Conservation (phyloP, 2,329 filamentous ascomycete genomes). For the Cladosporium sp. region DNA sequence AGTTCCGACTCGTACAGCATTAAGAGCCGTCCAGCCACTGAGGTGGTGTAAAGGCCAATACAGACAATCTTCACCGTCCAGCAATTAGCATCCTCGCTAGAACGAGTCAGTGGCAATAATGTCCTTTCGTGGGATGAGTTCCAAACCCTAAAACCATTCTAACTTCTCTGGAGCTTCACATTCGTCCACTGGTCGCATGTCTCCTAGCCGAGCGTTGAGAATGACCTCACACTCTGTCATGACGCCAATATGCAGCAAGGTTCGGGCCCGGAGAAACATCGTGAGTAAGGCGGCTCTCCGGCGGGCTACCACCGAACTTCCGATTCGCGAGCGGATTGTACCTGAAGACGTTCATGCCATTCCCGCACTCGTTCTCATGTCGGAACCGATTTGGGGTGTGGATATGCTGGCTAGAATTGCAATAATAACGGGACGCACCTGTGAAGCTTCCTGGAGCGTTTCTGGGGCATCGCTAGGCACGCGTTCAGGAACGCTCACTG, state of each 20-base stretch:
- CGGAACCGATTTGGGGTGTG: neutral
- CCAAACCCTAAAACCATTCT: neutral
- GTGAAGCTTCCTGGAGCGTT: neutral
- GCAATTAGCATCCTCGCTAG: neutral
- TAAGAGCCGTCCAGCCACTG: neutral
- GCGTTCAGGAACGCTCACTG: neutral
- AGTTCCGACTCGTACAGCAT: neutral
- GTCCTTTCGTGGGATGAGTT: neutral
- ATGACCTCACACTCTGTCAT: constrained; percentile 1
- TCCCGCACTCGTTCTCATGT: neutral
- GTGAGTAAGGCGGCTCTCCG: neutral
- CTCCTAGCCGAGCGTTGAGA: neutral
- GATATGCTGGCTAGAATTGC: neutral
- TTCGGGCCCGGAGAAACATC: constrained; percentile 1
- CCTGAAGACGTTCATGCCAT: neutral
- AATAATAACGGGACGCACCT: neutral
- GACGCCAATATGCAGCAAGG: neutral
- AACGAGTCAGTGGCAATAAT: neutral
- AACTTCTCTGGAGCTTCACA: neutral
- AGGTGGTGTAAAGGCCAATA: neutral
- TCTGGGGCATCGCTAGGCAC: neutral
- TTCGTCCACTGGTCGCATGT: neutral
- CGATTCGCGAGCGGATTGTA: neutral
- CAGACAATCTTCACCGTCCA: neutral
- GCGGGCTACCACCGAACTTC: neutral